Conservation (phyloP, 2,329 filamentous ascomycete genomes). For the Fusarium concolor region DNA sequence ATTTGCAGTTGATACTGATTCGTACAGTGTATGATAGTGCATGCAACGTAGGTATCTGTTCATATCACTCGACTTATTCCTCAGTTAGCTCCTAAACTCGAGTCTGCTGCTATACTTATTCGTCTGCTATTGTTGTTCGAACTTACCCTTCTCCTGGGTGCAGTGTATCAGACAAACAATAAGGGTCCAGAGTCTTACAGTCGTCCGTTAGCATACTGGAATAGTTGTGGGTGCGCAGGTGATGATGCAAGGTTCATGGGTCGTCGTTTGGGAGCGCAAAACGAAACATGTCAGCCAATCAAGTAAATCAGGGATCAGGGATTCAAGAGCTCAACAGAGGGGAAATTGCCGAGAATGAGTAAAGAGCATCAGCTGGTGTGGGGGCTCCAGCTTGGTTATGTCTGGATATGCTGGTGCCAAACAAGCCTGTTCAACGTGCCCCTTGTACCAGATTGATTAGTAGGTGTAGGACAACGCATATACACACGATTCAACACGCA, state of each 20-base stretch:
- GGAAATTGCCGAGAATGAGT: constrained; percentile 15
- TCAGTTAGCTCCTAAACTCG: background rate
- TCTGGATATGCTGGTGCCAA: background rate
- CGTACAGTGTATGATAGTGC: background rate
- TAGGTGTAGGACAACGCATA: background rate
- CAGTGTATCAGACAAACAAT: constrained; percentile 23
- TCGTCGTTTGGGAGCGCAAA: constrained; percentile 11
- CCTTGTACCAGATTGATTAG: constrained; percentile 1
- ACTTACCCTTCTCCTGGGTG: constrained; percentile 14
- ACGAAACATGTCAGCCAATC: constrained; percentile 30
- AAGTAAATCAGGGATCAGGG: constrained; percentile 24
- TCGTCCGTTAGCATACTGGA: constrained; percentile 7
- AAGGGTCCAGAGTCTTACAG: constrained; percentile 30
- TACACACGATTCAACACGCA: background rate
- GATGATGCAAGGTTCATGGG: constrained; percentile 36
- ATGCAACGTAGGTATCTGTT: background rate
- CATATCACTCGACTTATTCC: background rate
- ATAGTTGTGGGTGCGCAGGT: constrained; percentile 8
- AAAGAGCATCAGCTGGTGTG: constrained; percentile 28
- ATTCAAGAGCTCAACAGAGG: constrained; percentile 10
- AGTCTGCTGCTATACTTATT: background rate
- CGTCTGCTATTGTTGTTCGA: background rate
- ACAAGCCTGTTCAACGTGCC: background rate
- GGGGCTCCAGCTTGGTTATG: constrained; percentile 9
- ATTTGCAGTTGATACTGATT: background rate